These are phyloP conservation scores for Stylonectria norvegica DNA, from an alignment of 2,329 filamentous ascomycete species.

Conservation along the genomic window DNA sequence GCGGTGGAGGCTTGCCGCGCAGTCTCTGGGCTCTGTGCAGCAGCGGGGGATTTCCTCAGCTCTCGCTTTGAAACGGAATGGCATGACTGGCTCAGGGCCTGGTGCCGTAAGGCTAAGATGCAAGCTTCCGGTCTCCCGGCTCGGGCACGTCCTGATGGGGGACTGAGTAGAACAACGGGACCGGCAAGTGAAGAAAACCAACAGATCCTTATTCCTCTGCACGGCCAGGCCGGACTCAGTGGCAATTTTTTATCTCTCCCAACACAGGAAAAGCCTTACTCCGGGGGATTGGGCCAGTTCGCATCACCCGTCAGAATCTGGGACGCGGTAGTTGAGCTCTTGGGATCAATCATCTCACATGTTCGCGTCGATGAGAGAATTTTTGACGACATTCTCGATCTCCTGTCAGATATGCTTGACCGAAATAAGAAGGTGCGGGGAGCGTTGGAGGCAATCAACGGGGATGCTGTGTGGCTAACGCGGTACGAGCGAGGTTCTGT, in stretches of 20 bases:
- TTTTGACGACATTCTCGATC: constrained; percentile 67
- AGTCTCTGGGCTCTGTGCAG: constrained; percentile 63
- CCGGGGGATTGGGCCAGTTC: constrained; percentile 52
- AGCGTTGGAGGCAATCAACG: constrained; percentile 62
- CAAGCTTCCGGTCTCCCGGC: constrained; percentile 31
- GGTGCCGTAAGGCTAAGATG: constrained; percentile 44
- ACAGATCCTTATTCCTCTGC: constrained; percentile 35
- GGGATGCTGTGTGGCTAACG: constrained; percentile 73
- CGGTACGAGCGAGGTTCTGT: constrained; percentile 47
- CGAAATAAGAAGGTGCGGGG: constrained; percentile 46
- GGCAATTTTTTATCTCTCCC: too few species aligned
- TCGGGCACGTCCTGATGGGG: constrained; percentile 14
- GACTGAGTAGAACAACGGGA: constrained; percentile 16
- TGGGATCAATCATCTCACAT: constrained; percentile 59
- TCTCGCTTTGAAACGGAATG: constrained; percentile 73
- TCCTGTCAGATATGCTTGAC: constrained; percentile 53
- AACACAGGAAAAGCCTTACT: constrained; percentile 17
- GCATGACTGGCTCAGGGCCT: constrained; percentile 51
- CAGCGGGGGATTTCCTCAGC: constrained; percentile 77
- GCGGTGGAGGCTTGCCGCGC: constrained; percentile 67
- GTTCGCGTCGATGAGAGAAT: constrained; percentile 64
- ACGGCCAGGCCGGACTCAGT: constrained; percentile 21
- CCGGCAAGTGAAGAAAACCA: constrained; percentile 17
- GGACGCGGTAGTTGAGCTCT: constrained; percentile 56
- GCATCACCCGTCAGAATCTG: constrained; percentile 61